Evolutionary conservation across 805 yeast genomes (phyloP).

Genomic region (Saturnispora saitoi): DNA sequence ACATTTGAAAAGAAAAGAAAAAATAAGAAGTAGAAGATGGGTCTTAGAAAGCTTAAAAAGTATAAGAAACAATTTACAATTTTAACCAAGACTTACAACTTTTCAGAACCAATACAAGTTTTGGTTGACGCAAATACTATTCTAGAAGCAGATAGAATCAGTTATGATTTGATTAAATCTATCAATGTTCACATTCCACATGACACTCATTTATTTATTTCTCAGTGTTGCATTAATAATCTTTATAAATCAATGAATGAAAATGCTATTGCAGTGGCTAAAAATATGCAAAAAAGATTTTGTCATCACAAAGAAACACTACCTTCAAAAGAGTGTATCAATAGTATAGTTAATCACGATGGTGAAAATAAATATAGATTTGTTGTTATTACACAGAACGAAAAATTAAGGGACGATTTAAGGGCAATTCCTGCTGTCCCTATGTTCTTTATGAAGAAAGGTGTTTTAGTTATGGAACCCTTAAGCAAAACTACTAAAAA

Average conservation of each 20-base stretch:
- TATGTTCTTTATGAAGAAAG: constrained; percentile 72
- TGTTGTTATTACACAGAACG: constrained; percentile 77
- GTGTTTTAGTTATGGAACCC: constrained; percentile 96
- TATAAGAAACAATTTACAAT: constrained; percentile 89
- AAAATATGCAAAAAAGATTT: constrained; percentile 80
- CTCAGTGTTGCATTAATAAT: constrained; percentile 91
- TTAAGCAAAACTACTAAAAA: constrained; percentile 60
- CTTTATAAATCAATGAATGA: constrained; percentile 67
- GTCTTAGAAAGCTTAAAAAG: constrained; percentile 1
- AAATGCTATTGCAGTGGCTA: constrained; percentile 72
- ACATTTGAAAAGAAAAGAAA: not conserved
- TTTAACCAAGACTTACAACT: constrained; percentile 77
- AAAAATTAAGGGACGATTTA: constrained; percentile 55
- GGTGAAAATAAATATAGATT: constrained; percentile 87
- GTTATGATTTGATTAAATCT: constrained; percentile 76
- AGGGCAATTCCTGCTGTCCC: constrained; percentile 87
- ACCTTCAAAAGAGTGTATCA: constrained; percentile 66
- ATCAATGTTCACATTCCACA: constrained; percentile 74
- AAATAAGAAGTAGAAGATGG: constrained; percentile 1
- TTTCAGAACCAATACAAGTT: constrained; percentile 90
- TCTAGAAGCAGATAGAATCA: constrained; percentile 52
- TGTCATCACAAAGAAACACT: constrained; percentile 63
- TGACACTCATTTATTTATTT: constrained; percentile 81
- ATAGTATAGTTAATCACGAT: constrained; percentile 55
- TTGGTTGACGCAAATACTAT: constrained; percentile 77